Evolutionary conservation across 192 early-diverging fungal genomes (phyloP).

Genomic region (Phlyctochytrium arcticum): DNA sequence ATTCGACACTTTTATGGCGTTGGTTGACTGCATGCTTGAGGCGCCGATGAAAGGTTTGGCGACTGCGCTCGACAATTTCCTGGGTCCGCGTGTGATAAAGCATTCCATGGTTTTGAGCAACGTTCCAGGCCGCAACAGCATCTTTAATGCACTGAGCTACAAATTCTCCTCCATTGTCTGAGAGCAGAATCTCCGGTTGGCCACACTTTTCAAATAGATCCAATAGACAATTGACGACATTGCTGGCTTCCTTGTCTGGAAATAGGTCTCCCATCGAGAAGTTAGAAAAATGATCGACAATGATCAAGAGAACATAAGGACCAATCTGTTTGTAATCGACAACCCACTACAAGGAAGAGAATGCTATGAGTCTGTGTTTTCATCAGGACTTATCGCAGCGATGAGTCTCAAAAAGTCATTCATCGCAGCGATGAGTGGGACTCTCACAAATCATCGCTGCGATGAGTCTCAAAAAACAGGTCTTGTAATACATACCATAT

Average conservation of each 20-base stretch:
- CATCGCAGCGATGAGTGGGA: background rate
- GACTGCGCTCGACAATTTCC: background rate
- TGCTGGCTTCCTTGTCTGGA: background rate
- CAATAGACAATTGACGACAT: background rate
- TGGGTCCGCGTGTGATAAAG: background rate
- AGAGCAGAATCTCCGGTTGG: background rate
- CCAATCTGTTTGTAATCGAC: background rate
- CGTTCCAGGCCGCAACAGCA: background rate
- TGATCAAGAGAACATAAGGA: background rate
- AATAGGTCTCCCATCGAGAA: background rate
- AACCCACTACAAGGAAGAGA: too few relatives aligned
- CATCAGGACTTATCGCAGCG: background rate
- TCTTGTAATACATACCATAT: background rate
- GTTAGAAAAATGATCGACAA: background rate
- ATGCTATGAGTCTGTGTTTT: too few relatives aligned
- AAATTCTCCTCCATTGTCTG: background rate
- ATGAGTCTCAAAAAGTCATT: background rate
- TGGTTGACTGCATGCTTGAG: background rate
- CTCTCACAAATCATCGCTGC: too few relatives aligned
- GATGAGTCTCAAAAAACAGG: background rate
- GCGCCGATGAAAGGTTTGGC: background rate
- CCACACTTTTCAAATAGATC: background rate
- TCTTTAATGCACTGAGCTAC: background rate
- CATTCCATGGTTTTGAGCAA: background rate
- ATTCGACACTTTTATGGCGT: background rate